Evolutionary conservation across 73 alveolate genomes (phyloP), one percentile per base, ranked within the genome.

Genomic region (Breviolum minutum): DNA sequence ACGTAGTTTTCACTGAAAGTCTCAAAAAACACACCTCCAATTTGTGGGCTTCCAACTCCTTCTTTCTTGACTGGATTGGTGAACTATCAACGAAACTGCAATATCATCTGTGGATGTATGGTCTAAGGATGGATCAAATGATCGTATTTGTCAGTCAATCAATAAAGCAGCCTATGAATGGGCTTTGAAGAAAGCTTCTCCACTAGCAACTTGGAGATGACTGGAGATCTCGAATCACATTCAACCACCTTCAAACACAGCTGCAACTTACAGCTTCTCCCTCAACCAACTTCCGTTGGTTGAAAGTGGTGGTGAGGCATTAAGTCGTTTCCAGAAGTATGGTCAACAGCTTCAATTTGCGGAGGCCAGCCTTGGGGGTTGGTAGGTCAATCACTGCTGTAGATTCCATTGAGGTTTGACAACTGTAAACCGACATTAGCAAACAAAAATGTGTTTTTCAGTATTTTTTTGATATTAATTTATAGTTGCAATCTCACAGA

Each of bases 121-220:
- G 17, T 6, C 97, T 66, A 7, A 92, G 98, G 98, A 92, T 40
- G 98, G 84, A 64, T 24, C 76, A 29, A 92, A 92, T 81, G n/a
- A 66, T 30, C 40, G 69, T 16, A 92, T 92, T 30, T 92, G 98
- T 64, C 89, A 92, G 73, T 61, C 91, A 81, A 92, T 92, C 90
- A 92, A 92, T 84, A 63, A 40, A 26, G 97, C 97, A 13, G 97
- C 97, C 30, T 92, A 92, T 68, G 97, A 92, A 20, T 92, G 97
- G 97, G 97, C 97, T 66, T 66, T 92, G 69, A 73, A 92, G 40
- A 24, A 30, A 2, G 97, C 97, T 63, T 92, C 97, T 63, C 94
- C 94, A 10, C 29, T 62, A 63, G 94, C 80, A 26, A 63, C 94
- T 7, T 9, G 94, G 80, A n/a, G 80, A 86, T n/a, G 30, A 40